Conservation (phyloP, 495 filamentous ascomycete species). For the Bacidia gigantensis region DNA sequence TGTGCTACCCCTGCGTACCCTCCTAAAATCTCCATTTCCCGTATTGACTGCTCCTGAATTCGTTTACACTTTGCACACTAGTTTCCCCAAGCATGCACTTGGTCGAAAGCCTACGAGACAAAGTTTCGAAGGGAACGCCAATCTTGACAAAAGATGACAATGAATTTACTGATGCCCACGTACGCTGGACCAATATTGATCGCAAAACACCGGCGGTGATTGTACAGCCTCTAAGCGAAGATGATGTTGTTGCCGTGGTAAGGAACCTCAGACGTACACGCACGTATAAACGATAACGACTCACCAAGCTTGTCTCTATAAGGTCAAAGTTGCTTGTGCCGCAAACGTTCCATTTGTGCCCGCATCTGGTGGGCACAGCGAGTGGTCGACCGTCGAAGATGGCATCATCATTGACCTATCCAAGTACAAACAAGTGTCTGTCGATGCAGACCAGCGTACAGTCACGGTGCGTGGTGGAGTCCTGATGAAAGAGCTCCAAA, state of each 20-base stretch:
- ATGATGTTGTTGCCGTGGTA: constrained; percentile 8
- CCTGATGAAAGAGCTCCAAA: constrained; percentile 20
- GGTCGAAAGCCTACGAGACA: background rate
- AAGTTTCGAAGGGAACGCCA: background rate
- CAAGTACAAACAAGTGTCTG: constrained; percentile 14
- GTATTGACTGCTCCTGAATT: background rate
- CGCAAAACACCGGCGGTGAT: constrained; percentile 16
- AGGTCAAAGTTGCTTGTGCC: constrained; percentile 16
- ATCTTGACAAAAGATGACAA: background rate
- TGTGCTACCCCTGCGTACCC: background rate
- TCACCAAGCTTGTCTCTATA: background rate
- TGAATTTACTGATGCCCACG: background rate
- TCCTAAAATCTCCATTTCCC: background rate
- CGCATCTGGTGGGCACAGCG: constrained; percentile 23
- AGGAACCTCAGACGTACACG: background rate
- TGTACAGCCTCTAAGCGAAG: constrained; percentile 14
- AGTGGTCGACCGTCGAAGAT: constrained; percentile 21
- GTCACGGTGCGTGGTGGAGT: constrained; percentile 21
- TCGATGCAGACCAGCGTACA: constrained; percentile 14
- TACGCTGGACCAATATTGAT: constrained; percentile 18
- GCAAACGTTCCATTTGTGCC: constrained; percentile 23
- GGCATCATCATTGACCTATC: constrained; percentile 27
- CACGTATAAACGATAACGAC: background rate
- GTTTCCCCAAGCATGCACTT: background rate
- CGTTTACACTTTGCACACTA: background rate